Evolutionary conservation across 441 rosid genomes (phyloP).

Genomic region (Daphne laureola): DNA sequence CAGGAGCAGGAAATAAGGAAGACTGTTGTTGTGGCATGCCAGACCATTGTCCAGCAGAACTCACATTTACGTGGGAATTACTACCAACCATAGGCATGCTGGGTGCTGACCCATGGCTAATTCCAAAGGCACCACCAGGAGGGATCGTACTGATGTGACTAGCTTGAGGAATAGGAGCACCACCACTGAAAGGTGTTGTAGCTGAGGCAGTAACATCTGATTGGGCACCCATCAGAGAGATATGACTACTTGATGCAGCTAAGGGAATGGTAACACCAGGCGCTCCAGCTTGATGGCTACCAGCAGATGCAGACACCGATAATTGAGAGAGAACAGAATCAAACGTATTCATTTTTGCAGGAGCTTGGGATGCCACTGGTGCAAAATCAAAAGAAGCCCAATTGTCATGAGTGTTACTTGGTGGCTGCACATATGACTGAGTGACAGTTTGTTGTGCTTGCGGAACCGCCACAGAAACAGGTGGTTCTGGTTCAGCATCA

Average conservation of each 20-base stretch:
- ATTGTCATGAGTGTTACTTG: constrained; percentile 40
- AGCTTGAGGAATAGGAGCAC: constrained; percentile 25
- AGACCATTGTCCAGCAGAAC: constrained; percentile 36
- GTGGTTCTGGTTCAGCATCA: constrained; percentile 79
- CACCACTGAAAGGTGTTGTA: constrained; percentile 14
- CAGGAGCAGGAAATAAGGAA: constrained; percentile 37
- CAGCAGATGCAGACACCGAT: constrained; percentile 43
- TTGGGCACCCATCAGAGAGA: constrained; percentile 19
- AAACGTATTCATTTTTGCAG: constrained; percentile 45
- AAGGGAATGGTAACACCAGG: constrained; percentile 26
- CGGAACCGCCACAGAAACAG: constrained; percentile 28
- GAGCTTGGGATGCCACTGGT: constrained; percentile 46
- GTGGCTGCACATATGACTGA: constrained; percentile 39
- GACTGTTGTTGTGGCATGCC: constrained; percentile 42
- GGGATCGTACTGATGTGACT: constrained; percentile 25
- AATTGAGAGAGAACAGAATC: constrained; percentile 84
- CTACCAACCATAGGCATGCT: constrained; percentile 25
- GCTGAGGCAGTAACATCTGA: constrained; percentile 18
- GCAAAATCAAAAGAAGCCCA: constrained; percentile 90
- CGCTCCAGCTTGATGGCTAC: constrained; percentile 38
- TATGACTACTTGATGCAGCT: constrained; percentile 19
- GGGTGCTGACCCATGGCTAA: constrained; percentile 27
- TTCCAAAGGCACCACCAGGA: constrained; percentile 24
- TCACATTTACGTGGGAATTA: constrained; percentile 17
- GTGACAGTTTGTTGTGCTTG: constrained; percentile 33